Percentiles rank a stretch among this genome's conserved stretches.
Conservation (phyloP, 768 basidiomycete species). For the Tephrocybe sp. region DNA sequence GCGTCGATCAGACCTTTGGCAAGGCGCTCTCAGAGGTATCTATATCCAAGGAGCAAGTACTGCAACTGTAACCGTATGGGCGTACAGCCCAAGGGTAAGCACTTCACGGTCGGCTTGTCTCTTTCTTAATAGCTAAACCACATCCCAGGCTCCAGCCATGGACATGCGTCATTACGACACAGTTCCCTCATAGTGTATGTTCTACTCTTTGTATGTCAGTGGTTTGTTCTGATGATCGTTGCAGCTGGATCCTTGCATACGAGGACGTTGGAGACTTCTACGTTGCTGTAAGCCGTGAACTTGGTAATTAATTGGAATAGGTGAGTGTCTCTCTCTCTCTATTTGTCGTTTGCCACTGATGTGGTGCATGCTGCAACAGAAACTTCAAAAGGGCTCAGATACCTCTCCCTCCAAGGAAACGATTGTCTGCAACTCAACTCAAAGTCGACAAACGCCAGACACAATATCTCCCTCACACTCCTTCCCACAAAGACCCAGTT, state of each 20-base stretch:
- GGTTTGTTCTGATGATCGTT: background rate
- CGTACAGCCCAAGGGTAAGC: conserved; percentile 33
- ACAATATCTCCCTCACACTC: too few species aligned
- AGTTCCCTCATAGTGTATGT: too few species aligned
- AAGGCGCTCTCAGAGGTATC: conserved; percentile 32
- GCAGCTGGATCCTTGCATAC: conserved; percentile 35
- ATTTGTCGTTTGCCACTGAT: too few species aligned
- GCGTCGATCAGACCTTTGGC: conserved; percentile 39
- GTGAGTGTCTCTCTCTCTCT: too few species aligned
- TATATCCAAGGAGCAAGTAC: conserved; percentile 32
- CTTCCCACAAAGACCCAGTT: too few species aligned
- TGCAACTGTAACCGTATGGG: conserved; percentile 33
- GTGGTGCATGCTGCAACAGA: too few species aligned
- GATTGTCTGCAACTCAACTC: too few species aligned
- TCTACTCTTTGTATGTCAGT: conserved; percentile 36
- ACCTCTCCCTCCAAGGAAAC: too few species aligned
- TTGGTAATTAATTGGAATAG: background rate
- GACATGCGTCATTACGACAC: conserved; percentile 39
- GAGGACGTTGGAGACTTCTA: conserved; percentile 41
- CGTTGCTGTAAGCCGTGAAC: conserved; percentile 20
- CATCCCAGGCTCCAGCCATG: conserved; percentile 27
- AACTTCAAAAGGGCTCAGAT: too few species aligned
- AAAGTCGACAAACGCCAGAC: too few species aligned
- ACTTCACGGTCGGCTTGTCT: too few species aligned
- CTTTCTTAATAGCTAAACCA: background rate